Base-by-base conservation (phyloP, 2,329 filamentous ascomycete species). In the Stagonosporopsis rhizophila region DNA sequence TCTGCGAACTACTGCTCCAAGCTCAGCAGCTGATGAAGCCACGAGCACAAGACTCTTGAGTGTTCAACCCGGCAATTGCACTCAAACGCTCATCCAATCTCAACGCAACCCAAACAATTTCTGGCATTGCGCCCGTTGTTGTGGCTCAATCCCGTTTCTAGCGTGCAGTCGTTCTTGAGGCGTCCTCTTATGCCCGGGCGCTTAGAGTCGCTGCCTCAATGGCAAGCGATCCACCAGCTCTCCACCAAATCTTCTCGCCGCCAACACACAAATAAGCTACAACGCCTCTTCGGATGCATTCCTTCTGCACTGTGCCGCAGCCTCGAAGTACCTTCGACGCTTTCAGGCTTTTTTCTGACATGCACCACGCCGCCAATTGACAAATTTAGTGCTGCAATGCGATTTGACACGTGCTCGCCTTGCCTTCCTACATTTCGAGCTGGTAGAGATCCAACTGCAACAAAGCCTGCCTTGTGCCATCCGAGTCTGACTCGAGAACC, bases 1-100 rank as follows among this genome's bases (percentile, higher is more conserved):
- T n/a, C 39, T 32, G 53, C 47, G 42, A 56, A 56, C 53, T 34
- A 41, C 30, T 56, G 53, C 51, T 42, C 53, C 38, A 56, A 56
- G 53, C 53, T 56, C 53, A 47, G 19, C 30, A 44, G 53, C 53
- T 51, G 47, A 51, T 38, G 30, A 51, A 4, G 19, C 32, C 38
- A 32, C 37, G 23, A 42, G 22, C 35, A 35, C 42, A 37, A 50
- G 12, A 28, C 17, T 30, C 20, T 6, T 23, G 17, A 12, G 11
- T 34, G 6, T 8, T 28, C 20, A 11, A 37, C 6, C 14, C 28
- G 35, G 42, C 35, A 14, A 51, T 15, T 30, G 25, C 41, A 12
- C 20, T n/a, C 28, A 9, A 17, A 32, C 19, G 17, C 41, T 14
- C 15, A 4, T 22, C 25, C 2, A 19, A 4, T n/a, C 40, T n/a